These are phyloP conservation scores for Plasmodium fragile DNA, from an alignment of 169 alveolate species.

Conservation along the genomic window DNA sequence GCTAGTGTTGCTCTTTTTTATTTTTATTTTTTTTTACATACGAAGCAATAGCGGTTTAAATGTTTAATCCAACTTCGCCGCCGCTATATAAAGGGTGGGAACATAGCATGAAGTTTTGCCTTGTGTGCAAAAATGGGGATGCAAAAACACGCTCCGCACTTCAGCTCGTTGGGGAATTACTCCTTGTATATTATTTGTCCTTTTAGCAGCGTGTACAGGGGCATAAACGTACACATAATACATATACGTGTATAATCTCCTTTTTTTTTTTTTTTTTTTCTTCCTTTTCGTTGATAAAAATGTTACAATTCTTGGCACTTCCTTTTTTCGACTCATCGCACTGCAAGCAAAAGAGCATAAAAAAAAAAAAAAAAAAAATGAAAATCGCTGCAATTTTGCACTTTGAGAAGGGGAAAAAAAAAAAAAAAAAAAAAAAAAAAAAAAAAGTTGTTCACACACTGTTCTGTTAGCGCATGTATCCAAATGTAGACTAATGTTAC, in stretches of 20 bases:
- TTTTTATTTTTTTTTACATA: neutral
- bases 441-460: neutral
- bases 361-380: neutral
- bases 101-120: neutral
- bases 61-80: neutral
- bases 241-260: neutral
- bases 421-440: neutral
- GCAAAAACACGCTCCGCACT: neutral
- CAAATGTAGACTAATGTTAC: neutral
- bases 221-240: no score
- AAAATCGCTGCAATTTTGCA: neutral
- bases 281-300: neutral
- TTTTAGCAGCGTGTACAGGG: neutral
- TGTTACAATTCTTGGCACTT: neutral
- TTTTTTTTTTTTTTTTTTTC: neutral
- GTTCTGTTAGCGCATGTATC: neutral
- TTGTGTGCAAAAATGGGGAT: neutral
- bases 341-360: neutral
- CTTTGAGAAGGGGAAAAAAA: neutral
- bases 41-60: neutral
- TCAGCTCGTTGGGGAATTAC: neutral
- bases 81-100: neutral
- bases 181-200: neutral
- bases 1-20: neutral
- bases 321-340: neutral